These are phyloP conservation scores for Sophora flavescens DNA, from an alignment of 306 rosid genomes.

Conservation along the genomic window DNA sequence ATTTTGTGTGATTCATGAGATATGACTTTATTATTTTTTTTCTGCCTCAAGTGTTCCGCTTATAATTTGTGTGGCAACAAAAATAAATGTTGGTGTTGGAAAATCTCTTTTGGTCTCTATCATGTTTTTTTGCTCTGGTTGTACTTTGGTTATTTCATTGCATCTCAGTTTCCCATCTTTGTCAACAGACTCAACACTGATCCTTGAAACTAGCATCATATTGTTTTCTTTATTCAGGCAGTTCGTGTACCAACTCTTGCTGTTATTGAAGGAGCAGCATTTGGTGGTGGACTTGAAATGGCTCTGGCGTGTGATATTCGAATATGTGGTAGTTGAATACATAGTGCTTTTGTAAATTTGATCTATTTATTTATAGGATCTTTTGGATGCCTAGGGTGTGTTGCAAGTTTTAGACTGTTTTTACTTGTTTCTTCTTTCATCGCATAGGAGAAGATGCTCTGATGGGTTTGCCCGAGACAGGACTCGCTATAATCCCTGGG, in stretches of 20 bases:
- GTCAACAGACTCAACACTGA: constrained; percentile 19
- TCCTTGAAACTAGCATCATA: constrained; percentile 38
- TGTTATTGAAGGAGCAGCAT: constrained; percentile 89
- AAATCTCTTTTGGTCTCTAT: constrained; percentile 27
- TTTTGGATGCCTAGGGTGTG: constrained; percentile 37
- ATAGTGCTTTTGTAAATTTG: constrained; percentile 24
- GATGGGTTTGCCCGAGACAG: constrained; percentile 95
- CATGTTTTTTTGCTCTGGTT: constrained; percentile 21
- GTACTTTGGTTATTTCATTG: constrained; percentile 12
- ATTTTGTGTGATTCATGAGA: background rate
- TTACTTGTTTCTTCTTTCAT: constrained; percentile 41
- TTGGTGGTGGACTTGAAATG: constrained; percentile 98
- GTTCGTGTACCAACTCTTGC: constrained; percentile 84
- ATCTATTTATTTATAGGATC: constrained; percentile 24
- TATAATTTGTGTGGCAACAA: constrained; percentile 11
- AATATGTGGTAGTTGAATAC: constrained; percentile 76
- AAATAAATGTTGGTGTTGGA: constrained; percentile 13
- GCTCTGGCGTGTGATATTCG: constrained; percentile 95
- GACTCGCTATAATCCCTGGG: constrained; percentile 99
- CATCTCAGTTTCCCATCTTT: constrained; percentile 16
- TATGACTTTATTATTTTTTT: constrained; percentile 3
- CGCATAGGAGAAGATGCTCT: constrained; percentile 75
- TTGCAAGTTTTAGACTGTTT: constrained; percentile 30
- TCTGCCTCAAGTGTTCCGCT: background rate
- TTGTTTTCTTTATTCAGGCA: constrained; percentile 58